Conservation (phyloP, 2,329 filamentous ascomycete genomes). For the Cordyceps tenuipes region DNA sequence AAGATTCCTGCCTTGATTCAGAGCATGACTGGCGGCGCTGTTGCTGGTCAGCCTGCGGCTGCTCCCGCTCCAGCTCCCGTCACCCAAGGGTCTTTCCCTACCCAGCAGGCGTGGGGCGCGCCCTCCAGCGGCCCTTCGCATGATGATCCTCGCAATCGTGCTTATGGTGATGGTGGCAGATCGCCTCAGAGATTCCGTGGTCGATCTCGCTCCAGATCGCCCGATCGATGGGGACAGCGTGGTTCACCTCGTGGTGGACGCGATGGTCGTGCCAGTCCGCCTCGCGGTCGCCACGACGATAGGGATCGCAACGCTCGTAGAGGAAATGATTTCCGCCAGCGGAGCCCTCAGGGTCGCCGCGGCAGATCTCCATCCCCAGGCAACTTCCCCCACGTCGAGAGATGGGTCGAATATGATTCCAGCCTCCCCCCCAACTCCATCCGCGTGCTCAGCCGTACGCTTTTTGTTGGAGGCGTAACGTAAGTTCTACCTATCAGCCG, state of each 20-base stretch:
- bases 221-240: conserved; percentile 62
- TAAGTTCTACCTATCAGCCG: conserved; percentile 37
- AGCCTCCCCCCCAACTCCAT: conserved; percentile 68
- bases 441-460: conserved; percentile 86
- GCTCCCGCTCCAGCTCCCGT: conserved; percentile 28
- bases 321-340: conserved; percentile 71
- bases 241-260: conserved; percentile 54
- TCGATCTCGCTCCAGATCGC: conserved; percentile 72
- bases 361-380: conserved; percentile 49
- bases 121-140: conserved; percentile 18
- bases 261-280: conserved; percentile 59
- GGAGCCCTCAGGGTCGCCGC: conserved; percentile 66
- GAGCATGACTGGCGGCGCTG: conserved; percentile 37
- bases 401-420: conserved; percentile 74
- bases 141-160: conserved; percentile 47
- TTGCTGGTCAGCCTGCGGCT: conserved; percentile 26
- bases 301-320: conserved; percentile 43
- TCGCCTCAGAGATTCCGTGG: conserved; percentile 52
- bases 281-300: conserved; percentile 49
- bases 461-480: conserved; percentile 95
- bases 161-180: conserved; percentile 49
- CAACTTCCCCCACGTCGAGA: conserved; percentile 33
- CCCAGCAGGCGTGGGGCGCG: conserved; percentile 25
- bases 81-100: conserved; percentile 34
- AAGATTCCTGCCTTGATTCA: conserved; percentile 58